Conservation (phyloP, 2,329 filamentous ascomycete genomes). For the Rhexocercosporidium sp. region DNA sequence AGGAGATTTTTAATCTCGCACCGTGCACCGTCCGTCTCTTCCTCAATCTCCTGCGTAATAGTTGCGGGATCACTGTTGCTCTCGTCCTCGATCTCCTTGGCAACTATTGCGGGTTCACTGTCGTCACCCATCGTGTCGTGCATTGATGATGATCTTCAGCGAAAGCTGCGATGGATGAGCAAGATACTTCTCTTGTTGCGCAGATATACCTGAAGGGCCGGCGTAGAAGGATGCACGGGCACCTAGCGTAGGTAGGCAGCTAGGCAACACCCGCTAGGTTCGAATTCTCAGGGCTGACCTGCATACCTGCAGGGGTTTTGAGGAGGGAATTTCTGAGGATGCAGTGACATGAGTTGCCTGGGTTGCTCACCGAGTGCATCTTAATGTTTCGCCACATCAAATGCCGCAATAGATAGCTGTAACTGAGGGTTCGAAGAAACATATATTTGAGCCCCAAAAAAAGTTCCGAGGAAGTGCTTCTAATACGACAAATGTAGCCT, state of each 20-base stretch:
- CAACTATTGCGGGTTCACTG: neutral
- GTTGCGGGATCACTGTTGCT: too few species aligned
- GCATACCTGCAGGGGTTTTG: too few species aligned
- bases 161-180: neutral
- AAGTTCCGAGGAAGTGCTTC: neutral
- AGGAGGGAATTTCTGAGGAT: too few species aligned
- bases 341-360: too few species aligned
- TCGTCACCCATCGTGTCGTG: constrained; percentile 5
- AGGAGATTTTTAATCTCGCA: constrained; percentile 24
- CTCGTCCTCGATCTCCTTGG: neutral
- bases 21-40: constrained; percentile 10
- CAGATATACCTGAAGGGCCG: neutral
- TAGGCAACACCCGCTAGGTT: too few species aligned
- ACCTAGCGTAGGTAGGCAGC: too few species aligned
- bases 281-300: too few species aligned
- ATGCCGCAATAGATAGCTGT: neutral
- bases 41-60: neutral
- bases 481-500: neutral
- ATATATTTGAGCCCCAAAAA: neutral
- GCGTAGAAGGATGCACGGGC: neutral
- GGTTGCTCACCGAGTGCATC: neutral
- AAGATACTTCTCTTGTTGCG: neutral
- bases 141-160: neutral
- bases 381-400: neutral
- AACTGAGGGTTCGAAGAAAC: neutral